phyloP scores from a whole-genome alignment of 2,329 filamentous ascomycete genomes.

The Fusarium fujikuroi region DNA sequence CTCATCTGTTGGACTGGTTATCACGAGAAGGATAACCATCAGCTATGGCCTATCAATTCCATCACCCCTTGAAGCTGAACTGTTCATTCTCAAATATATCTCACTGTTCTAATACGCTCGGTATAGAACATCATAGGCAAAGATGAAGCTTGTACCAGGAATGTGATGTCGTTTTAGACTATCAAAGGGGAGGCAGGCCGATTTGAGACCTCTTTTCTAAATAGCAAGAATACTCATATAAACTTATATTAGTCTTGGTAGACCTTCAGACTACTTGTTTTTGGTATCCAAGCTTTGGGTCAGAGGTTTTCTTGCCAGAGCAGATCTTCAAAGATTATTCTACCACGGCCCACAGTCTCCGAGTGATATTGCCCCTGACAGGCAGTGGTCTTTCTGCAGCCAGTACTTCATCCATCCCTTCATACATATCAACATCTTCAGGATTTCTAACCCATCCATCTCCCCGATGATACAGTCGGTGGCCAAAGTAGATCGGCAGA shows the following conservation, averaged over 20 bases:
- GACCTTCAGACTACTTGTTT: not conserved
- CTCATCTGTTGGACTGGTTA: not conserved
- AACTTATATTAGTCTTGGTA: not conserved
- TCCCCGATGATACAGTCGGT: not conserved
- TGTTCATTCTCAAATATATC: not conserved
- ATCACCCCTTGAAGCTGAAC: not conserved
- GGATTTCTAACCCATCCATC: not conserved
- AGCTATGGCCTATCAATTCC: not conserved
- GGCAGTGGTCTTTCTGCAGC: not conserved
- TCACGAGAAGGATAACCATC: not conserved
- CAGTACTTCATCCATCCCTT: not conserved
- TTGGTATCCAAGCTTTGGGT: not conserved
- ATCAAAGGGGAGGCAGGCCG: not conserved
- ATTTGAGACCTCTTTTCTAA: not conserved
- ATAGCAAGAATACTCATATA: not conserved
- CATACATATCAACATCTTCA: not conserved
- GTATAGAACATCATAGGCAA: not conserved
- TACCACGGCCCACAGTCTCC: not conserved
- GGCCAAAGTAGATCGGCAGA: not conserved
- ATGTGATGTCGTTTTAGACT: not conserved
- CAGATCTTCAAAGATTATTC: not conserved
- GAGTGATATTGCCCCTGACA: not conserved
- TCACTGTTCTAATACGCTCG: too few species aligned
- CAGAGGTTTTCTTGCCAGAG: not conserved
- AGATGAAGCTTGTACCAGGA: not conserved